These are phyloP conservation scores for Luvunga scandens DNA, from an alignment of 345 rosid species.

Conservation along the genomic window DNA sequence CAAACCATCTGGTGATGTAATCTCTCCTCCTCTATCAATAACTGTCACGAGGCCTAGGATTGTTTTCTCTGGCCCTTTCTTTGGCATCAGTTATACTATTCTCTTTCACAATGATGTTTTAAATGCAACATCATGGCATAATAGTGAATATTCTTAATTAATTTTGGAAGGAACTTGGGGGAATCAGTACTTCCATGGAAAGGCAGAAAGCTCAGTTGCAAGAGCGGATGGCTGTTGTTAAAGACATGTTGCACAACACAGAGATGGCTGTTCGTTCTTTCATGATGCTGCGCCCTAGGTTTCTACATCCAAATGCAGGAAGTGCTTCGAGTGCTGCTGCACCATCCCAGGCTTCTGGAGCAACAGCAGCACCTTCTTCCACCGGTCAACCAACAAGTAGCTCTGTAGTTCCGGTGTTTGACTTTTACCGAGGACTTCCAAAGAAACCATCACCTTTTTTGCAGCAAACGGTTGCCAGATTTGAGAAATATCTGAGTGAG, in stretches of 20 bases:
- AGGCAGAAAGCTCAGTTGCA: slow-evolving; percentile 75
- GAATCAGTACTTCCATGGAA: slow-evolving; percentile 73
- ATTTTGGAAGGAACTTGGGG: slow-evolving; percentile 81
- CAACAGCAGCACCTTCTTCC: slow-evolving; percentile 45
- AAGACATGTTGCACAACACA: slow-evolving; percentile 79
- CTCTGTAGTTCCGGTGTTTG: slow-evolving; percentile 56
- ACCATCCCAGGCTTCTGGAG: slow-evolving; percentile 65
- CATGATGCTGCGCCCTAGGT: slow-evolving; percentile 78
- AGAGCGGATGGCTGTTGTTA: slow-evolving; percentile 73
- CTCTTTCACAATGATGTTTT: not conserved
- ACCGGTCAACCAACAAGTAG: slow-evolving; percentile 50
- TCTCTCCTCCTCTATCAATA: no score
- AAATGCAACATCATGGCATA: not conserved
- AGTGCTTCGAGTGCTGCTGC: slow-evolving; percentile 49
- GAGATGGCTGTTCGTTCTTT: slow-evolving; percentile 89
- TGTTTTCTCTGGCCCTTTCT: not conserved
- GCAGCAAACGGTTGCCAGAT: slow-evolving; percentile 77
- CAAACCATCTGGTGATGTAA: not conserved
- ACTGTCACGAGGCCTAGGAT: not conserved
- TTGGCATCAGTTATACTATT: not conserved
- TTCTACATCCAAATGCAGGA: slow-evolving; percentile 51
- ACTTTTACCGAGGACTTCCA: slow-evolving; percentile 86
- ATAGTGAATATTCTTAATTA: not conserved
- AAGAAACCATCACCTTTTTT: slow-evolving; percentile 86
- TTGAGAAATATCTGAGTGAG: slow-evolving; percentile 78